Percentiles rank a stretch among this genome's conserved stretches.
phyloP scores from a whole-genome alignment of 2,329 filamentous ascomycete genomes.

The Colletotrichum sp. region DNA sequence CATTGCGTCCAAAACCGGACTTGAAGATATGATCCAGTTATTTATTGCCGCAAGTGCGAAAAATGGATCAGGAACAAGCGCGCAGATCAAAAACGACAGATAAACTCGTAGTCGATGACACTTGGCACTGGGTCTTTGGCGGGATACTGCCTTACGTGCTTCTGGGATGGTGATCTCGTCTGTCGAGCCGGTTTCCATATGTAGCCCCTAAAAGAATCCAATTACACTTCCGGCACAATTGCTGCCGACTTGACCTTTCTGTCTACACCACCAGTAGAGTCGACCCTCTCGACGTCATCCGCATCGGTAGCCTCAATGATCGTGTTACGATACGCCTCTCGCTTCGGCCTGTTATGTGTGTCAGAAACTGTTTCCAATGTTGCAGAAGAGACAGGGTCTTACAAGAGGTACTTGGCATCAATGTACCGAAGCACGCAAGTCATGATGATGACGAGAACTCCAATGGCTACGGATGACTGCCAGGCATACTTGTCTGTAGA shows the following conservation, averaged over 20 bases:
- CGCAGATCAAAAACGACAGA: no score
- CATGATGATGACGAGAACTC: conserved; percentile 50
- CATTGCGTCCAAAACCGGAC: no score
- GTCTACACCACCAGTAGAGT: neutral
- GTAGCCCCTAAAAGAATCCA: neutral
- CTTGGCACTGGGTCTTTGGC: no score
- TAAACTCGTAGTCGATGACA: no score
- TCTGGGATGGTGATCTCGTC: neutral
- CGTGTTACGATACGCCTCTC: neutral
- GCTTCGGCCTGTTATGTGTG: neutral
- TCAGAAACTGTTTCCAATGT: neutral
- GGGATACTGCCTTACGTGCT: no score
- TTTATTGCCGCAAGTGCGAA: no score
- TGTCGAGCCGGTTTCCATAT: neutral
- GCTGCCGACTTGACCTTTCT: conserved; percentile 1
- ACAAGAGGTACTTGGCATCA: conserved; percentile 43
- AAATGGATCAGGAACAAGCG: no score
- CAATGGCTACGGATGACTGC: conserved; percentile 50
- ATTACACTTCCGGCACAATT: conserved; percentile 2
- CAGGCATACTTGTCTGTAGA: conserved; percentile 47
- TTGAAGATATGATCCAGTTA: no score
- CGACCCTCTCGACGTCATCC: neutral
- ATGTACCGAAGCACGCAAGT: conserved; percentile 46
- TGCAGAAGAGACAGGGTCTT: neutral
- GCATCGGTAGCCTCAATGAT: neutral